Evolutionary conservation across 179 eudicot species (phyloP), one percentile per base, ranked within the genome.

Genomic region (Gypsophila paniculata): DNA sequence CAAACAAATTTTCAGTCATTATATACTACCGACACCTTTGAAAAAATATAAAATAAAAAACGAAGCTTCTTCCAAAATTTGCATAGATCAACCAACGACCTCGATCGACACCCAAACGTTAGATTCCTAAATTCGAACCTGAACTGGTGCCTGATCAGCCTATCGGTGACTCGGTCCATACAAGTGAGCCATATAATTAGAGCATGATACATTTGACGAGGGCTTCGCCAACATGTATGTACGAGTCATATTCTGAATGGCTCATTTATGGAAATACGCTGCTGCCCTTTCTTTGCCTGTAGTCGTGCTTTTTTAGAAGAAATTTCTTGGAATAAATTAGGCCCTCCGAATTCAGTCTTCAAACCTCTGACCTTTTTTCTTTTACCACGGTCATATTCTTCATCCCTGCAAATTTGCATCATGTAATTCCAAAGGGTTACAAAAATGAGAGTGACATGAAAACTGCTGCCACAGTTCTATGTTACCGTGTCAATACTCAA

Each of bases 361-460:
- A 77, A 53, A 51, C 17, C 78, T 72, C 89, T 81, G 1, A 91
- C 64, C 85, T 88, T 93, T 80, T 86, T 92, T 72, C 90, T 87
- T 82, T 84, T 90, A 62, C 97, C 99, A 36, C 80, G 76, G 79
- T 95, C 99, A 71, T 95, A 95, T 62, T 88, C 97, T 69, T 92
- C 91, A 76, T 92, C 97, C 99, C 97, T 90, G 87, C 26, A 53
- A 34, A 60, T 64, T 68, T 9, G 4, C 15, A 39, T 26, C 13
- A 13, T 61, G 48, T 8, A 51, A 39, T 38, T 7, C 42, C 0
- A 55, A 61, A 10, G 10, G 60, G 39, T 51, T 25, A 48, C 51
- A 61, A 19, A 58, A 59, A 77, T 17, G 23, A 72, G 18, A 17
- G 6, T 8, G 11, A 26, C 6, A 22, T 17, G 19, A 58, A 68